Conservation (phyloP, 1,284 basidiomycete species). For the Mycena sp. region DNA sequence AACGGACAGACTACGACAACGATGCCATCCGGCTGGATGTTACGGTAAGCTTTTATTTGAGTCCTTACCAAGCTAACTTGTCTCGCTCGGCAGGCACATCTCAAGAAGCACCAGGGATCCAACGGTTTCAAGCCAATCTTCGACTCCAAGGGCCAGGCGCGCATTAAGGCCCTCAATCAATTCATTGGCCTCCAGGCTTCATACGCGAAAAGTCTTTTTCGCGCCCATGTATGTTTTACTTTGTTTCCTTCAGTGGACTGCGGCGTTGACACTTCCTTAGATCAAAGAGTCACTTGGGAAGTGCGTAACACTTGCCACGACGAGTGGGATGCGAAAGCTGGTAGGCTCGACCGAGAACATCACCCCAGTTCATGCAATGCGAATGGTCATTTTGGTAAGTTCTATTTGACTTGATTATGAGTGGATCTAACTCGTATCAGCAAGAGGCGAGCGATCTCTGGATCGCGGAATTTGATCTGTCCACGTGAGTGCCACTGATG, state of each 20-base stretch:
- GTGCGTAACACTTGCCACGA: neutral
- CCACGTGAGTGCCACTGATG: too few relatives aligned
- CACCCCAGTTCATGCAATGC: neutral
- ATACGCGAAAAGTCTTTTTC: neutral
- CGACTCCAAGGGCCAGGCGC: neutral
- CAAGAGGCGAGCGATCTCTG: too few relatives aligned
- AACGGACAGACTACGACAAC: too few relatives aligned
- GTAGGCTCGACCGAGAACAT: neutral
- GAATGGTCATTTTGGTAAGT: constrained; percentile 1
- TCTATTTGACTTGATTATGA: neutral
- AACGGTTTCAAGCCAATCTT: constrained; percentile 7
- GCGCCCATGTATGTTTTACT: neutral
- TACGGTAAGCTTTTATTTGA: too few relatives aligned
- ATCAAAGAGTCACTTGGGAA: neutral
- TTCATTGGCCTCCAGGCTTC: neutral
- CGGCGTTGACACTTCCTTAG: too few relatives aligned
- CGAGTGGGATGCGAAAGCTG: neutral
- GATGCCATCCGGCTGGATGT: too few relatives aligned
- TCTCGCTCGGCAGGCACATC: too few relatives aligned
- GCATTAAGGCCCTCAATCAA: neutral
- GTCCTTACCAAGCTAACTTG: too few relatives aligned
- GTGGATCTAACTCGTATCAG: too few relatives aligned
- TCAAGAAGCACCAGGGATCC: too few relatives aligned
- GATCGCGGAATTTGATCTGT: too few relatives aligned
- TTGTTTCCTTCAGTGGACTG: neutral